Percentiles rank a stretch among this genome's conserved stretches.
Evolutionary conservation across 192 early-diverging fungal genomes (phyloP).

Genomic region (Linnemannia exigua): DNA sequence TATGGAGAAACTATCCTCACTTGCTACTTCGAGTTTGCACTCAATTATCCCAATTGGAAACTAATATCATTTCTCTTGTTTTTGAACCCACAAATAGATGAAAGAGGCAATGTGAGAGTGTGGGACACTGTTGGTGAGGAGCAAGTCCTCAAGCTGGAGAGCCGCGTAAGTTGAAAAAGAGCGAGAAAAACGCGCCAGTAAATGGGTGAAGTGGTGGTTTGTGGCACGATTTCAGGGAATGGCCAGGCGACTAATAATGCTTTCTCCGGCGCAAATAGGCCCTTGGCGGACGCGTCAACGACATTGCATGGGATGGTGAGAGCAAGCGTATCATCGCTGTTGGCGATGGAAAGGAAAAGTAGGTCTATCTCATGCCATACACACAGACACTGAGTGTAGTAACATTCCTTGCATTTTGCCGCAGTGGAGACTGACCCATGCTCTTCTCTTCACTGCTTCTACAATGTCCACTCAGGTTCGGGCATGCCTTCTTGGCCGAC

Average conservation of each 20-base stretch:
- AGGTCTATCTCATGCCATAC: neutral
- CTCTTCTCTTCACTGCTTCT: neutral
- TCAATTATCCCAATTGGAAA: neutral
- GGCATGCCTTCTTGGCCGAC: slow-evolving; percentile 93
- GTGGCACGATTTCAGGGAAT: slow-evolving; percentile 61
- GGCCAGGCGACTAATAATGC: neutral
- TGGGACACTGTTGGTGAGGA: slow-evolving; percentile 91
- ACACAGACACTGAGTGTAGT: neutral
- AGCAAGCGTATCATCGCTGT: slow-evolving; percentile 97
- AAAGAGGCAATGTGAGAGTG: slow-evolving; percentile 91
- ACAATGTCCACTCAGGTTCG: slow-evolving; percentile 68
- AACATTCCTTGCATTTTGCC: neutral
- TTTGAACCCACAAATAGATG: slow-evolving; percentile 62
- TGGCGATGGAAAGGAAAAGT: slow-evolving; percentile 92
- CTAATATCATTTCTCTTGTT: neutral
- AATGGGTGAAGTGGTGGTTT: slow-evolving; percentile 87
- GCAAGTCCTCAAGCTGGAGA: slow-evolving; percentile 90
- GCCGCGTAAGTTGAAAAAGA: slow-evolving; percentile 72
- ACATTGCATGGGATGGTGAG: slow-evolving; percentile 95
- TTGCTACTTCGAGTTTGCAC: neutral
- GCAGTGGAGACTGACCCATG: neutral
- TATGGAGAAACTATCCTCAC: slow-evolving; percentile 29
- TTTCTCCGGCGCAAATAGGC: slow-evolving; percentile 21
- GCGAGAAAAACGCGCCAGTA: slow-evolving; percentile 37
- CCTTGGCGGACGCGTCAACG: slow-evolving; percentile 80